These are phyloP conservation scores for Protomyces lactucae-debilis DNA, from an alignment of 1,139 yeast genomes.

Conservation along the genomic window DNA sequence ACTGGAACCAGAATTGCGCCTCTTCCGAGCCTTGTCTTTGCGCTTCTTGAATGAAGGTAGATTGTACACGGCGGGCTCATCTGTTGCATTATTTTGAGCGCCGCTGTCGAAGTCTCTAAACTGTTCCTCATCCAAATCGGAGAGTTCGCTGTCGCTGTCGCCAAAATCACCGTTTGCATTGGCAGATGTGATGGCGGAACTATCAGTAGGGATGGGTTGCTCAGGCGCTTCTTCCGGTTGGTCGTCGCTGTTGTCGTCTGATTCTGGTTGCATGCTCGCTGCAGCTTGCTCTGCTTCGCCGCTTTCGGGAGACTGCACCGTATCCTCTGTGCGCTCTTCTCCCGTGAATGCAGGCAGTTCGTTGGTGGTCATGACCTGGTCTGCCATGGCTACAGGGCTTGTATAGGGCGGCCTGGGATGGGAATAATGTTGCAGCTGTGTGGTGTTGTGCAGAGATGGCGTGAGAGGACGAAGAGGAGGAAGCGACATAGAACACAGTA, in stretches of 20 bases:
- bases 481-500: too few species aligned
- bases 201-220: neutral
- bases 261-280: neutral
- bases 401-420: neutral
- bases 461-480: neutral
- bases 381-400: neutral
- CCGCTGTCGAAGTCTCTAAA: constrained; percentile 37
- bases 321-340: neutral
- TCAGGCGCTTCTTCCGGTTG: neutral
- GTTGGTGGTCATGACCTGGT: constrained; percentile 5
- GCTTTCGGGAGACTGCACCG: neutral
- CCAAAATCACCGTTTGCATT: constrained; percentile 29
- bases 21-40: constrained; percentile 32
- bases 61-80: constrained; percentile 42
- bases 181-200: constrained; percentile 15
- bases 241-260: neutral
- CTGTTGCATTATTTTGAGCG: constrained; percentile 33
- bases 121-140: constrained; percentile 43
- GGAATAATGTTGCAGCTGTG: neutral
- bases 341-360: neutral
- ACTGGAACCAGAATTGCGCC: constrained; percentile 32
- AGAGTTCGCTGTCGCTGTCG: constrained; percentile 36
- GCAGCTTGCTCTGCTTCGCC: neutral
- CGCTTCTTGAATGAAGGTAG: constrained; percentile 41
- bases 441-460: neutral